A percentile compares a stretch with the other conserved stretches of the same genome.
Conservation (phyloP, 176 grass and related monocot genomes). For the Elaeis guineensis region DNA sequence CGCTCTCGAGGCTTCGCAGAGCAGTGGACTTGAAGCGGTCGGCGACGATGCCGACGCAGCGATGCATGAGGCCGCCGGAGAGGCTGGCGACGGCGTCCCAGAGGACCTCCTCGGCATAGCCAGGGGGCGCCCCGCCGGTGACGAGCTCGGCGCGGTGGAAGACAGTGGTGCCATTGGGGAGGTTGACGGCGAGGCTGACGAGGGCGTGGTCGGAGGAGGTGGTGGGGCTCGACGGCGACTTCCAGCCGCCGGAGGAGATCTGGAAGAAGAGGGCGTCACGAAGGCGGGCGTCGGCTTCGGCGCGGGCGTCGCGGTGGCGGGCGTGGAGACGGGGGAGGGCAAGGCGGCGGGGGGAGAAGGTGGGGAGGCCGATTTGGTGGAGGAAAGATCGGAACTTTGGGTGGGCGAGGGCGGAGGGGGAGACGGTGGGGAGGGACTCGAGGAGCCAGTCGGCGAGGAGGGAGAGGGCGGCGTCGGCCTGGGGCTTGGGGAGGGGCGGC, state of each 20-base stretch:
- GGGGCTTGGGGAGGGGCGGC: slow-evolving; percentile 28
- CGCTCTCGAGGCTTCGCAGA: slow-evolving; percentile 50
- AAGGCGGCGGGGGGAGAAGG: slow-evolving; percentile 25
- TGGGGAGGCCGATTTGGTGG: slow-evolving; percentile 52
- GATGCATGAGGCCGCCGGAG: slow-evolving; percentile 17
- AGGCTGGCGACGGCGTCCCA: slow-evolving; percentile 30
- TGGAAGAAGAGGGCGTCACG: slow-evolving; percentile 82
- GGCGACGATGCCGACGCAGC: slow-evolving; percentile 71
- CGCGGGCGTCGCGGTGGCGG: slow-evolving; percentile 39
- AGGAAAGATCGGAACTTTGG: slow-evolving; percentile 63
- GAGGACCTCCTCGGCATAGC: slow-evolving; percentile 44
- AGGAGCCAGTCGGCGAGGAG: slow-evolving; percentile 76
- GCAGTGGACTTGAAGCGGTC: slow-evolving; percentile 71
- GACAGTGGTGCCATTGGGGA: slow-evolving; percentile 5
- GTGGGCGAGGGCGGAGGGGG: slow-evolving; percentile 44
- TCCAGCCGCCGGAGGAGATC: slow-evolving; percentile 57
- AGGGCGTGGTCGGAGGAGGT: slow-evolving; percentile 1
- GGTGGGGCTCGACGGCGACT: slow-evolving; percentile 6
- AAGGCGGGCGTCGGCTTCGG: slow-evolving; percentile 45
- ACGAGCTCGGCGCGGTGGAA: slow-evolving; percentile 7
- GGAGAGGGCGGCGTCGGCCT: slow-evolving; percentile 44
- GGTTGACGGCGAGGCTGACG: slow-evolving; percentile 33
- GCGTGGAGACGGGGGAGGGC: slow-evolving; percentile 32
- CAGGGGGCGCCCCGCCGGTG: slow-evolving; percentile 20
- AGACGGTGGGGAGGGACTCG: slow-evolving; percentile 47